Percentiles rank a stretch among this genome's conserved stretches.
Evolutionary conservation across 2,329 filamentous ascomycete genomes (phyloP).

Genomic region (Bisporella sp.): DNA sequence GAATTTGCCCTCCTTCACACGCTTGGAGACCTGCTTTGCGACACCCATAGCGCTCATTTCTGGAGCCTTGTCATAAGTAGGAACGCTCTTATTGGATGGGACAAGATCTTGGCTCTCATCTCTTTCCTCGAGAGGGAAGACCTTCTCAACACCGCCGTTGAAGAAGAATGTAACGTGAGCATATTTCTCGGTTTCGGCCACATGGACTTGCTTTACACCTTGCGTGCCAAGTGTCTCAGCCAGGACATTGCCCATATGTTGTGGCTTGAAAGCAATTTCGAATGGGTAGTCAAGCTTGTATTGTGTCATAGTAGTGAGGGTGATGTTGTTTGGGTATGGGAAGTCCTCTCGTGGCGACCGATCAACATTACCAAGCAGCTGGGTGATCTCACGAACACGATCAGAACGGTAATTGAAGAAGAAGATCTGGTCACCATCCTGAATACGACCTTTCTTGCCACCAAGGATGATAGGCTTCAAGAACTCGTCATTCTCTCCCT

Average conservation of each 20-base stretch:
- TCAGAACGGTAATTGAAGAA: slow-evolving; percentile 99
- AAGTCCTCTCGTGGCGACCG: slow-evolving; percentile 87
- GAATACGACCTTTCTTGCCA: slow-evolving; percentile 76
- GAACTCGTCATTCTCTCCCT: slow-evolving; percentile 93
- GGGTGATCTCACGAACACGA: slow-evolving; percentile 91
- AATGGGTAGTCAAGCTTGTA: slow-evolving; percentile 97
- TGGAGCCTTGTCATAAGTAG: slow-evolving; percentile 91
- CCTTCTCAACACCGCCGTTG: slow-evolving; percentile 97
- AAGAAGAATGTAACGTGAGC: slow-evolving; percentile 99
- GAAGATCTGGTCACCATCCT: slow-evolving; percentile 92
- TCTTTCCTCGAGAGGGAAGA: slow-evolving; percentile 83
- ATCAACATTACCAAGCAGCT: slow-evolving; percentile 87
- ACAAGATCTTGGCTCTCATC: slow-evolving; percentile 76
- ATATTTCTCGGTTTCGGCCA: slow-evolving; percentile 99
- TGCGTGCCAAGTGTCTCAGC: slow-evolving; percentile 94
- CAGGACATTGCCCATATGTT: slow-evolving; percentile 96
- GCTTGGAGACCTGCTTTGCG: slow-evolving; percentile 82
- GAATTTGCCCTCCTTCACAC: slow-evolving; percentile 76
- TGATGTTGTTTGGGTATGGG: slow-evolving; percentile 82
- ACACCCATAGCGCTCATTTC: slow-evolving; percentile 94
- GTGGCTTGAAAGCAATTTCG: slow-evolving; percentile 84
- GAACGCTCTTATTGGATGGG: slow-evolving; percentile 79
- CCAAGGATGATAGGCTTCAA: slow-evolving; percentile 94
- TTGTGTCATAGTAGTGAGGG: slow-evolving; percentile 93
- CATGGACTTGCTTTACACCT: slow-evolving; percentile 84